Base-by-base conservation (phyloP, 1,284 basidiomycete genomes). In the Ceratobasidium sp. region DNA sequence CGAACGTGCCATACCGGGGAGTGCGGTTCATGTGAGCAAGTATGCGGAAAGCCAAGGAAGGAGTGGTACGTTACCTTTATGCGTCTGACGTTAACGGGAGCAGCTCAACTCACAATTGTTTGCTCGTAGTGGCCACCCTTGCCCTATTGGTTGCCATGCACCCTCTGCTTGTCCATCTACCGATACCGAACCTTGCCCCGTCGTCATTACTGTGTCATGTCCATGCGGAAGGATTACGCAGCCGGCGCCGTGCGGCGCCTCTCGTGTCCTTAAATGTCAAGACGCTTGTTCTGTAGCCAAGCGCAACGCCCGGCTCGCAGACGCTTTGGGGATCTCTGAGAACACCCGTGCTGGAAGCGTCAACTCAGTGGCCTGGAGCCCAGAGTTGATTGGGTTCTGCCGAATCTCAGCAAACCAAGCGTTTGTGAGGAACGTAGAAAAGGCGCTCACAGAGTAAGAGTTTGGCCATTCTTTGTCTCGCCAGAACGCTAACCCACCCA, bases 231-330 rank as follows among this genome's bases (percentile, higher is more conserved):
- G 95, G 75, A 89, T 96, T 55, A 90, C 90, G 44, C 92, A 93
- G 80, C 86, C 89, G 0, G 87, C 92, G 0, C 87, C 88, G 0
- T 98, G 96, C 83, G 94, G 94, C 0, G 84, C 87, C 33, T 89
- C 81, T n/a, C 86, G 86, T 54, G 83, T 85, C 48, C 87, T 92
- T 20, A 93, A 93, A 80, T 98, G 96, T 81, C 91, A 90, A 48
- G 91, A 89, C 68, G 94, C 96, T 77, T 97, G 96, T 81, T 87
- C 87, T 30, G 87, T 95, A 44, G 93, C 92, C 64, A 94, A 96
- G 83, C 89, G 96, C 10, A 97, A 97, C 81, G 93, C 92, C 0
- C 87, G 91, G 44, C 85, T 98, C 8, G 96, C 96, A 1, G 94
- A 96, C 60, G 96, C 96, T 0, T 85, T 98, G 6, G 95, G 95